A percentile compares a stretch with the other conserved stretches of the same genome.
These are phyloP conservation scores for Geoglossum glabrum DNA, from an alignment of 495 filamentous ascomycete genomes.

Conservation along the genomic window DNA sequence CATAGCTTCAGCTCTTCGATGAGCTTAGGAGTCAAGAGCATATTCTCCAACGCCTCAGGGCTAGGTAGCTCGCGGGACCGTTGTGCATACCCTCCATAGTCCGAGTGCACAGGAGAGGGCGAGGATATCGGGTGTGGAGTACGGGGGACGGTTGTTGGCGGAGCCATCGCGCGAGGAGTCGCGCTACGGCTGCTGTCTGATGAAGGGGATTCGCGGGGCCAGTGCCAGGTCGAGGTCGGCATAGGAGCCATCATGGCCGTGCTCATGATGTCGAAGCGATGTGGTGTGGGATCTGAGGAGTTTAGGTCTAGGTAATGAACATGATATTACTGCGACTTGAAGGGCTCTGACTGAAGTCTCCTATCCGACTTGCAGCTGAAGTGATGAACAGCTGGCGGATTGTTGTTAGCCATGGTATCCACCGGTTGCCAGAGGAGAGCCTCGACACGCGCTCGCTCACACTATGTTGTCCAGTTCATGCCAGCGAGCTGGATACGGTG, in stretches of 20 bases:
- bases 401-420: slow-evolving; percentile 1
- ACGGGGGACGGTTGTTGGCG: background rate
- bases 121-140: background rate
- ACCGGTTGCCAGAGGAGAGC: background rate
- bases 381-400: background rate
- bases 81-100: slow-evolving; percentile 2
- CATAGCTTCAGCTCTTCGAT: slow-evolving; percentile 1
- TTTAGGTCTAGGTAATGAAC: background rate
- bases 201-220: background rate
- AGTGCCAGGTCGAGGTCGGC: background rate
- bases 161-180: background rate
- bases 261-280: background rate
- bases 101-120: background rate
- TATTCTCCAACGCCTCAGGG: background rate
- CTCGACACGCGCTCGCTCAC: slow-evolving; percentile 1
- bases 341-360: background rate
- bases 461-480: background rate
- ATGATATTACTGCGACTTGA: background rate
- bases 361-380: background rate
- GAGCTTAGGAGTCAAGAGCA: background rate
- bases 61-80: background rate
- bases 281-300: background rate
- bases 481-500: background rate
- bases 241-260: background rate
- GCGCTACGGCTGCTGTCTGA: background rate